These are phyloP conservation scores for Fomitopsis pulvina DNA, from an alignment of 768 basidiomycete species.

Conservation along the genomic window DNA sequence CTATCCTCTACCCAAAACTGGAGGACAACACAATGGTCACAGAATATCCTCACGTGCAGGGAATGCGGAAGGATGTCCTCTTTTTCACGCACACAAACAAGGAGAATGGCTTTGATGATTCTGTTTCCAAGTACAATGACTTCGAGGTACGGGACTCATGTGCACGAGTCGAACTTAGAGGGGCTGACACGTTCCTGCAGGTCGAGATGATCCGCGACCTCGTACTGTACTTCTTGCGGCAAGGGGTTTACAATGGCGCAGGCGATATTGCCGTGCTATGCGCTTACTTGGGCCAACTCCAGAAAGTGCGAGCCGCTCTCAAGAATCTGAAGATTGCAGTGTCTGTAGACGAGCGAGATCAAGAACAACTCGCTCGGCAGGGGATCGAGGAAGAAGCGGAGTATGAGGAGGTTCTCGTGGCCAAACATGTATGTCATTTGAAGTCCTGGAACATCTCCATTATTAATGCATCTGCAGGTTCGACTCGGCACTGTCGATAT, in stretches of 20 bases:
- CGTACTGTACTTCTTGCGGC: conserved; percentile 44
- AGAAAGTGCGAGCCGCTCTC: conserved; percentile 37
- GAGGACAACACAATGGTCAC: conserved; percentile 49
- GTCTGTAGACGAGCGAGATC: conserved; percentile 64
- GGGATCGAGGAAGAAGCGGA: conserved; percentile 33
- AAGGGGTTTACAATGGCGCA: conserved; percentile 38
- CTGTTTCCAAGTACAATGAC: conserved; percentile 55
- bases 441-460: background rate
- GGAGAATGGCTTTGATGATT: conserved; percentile 63
- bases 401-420: conserved; percentile 41
- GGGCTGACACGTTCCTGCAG: conserved; percentile 12
- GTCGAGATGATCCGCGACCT: conserved; percentile 44
- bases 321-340: conserved; percentile 43
- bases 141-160: conserved; percentile 49
- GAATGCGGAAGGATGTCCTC: conserved; percentile 57
- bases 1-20: conserved; percentile 54
- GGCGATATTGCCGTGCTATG: conserved; percentile 51
- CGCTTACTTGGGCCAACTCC: conserved; percentile 47
- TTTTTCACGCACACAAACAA: conserved; percentile 58
- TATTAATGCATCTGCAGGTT: too few relatives aligned
- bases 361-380: conserved; percentile 48
- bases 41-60: conserved; percentile 49
- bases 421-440: conserved; percentile 37
- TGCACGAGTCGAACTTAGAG: conserved; percentile 16
- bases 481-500: conserved; percentile 71